A percentile compares a stretch with the other conserved stretches of the same genome.
These are phyloP conservation scores for Bolboschoenoplectus hybrid DNA, from an alignment of 202 grass and related monocot genomes.

Conservation along the genomic window DNA sequence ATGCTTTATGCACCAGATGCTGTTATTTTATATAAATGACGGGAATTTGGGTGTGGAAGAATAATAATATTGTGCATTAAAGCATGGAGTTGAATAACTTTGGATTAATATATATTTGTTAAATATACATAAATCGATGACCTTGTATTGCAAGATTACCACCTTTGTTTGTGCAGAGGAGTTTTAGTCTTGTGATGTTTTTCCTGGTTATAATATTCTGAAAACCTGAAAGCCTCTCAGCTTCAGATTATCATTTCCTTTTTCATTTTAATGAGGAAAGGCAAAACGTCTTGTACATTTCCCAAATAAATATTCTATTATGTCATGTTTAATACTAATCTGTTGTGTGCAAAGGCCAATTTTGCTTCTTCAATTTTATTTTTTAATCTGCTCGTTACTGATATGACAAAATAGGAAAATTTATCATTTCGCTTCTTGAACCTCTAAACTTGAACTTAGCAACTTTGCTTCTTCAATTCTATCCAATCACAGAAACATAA, in stretches of 20 bases:
- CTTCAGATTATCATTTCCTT: neutral
- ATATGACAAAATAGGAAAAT: too few species aligned
- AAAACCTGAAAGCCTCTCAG: neutral
- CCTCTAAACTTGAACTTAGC: too few species aligned
- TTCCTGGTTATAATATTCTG: neutral
- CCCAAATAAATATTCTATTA: neutral
- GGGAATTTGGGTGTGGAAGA: neutral
- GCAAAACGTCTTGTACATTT: neutral
- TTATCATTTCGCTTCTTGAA: too few species aligned
- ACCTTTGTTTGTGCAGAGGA: neutral
- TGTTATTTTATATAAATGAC: constrained; percentile 18
- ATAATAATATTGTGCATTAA: constrained; percentile 10
- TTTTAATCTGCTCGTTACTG: too few species aligned
- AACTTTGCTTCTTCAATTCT: too few species aligned
- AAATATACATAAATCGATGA: neutral
- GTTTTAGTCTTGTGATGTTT: neutral
- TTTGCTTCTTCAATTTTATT: too few species aligned
- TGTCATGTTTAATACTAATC: too few species aligned
- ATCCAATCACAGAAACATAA: too few species aligned
- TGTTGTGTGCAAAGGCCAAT: too few species aligned
- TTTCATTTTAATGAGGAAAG: neutral
- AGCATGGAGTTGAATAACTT: neutral
- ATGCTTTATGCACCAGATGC: constrained; percentile 28
- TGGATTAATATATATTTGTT: constrained; percentile 1
- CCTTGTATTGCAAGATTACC: constrained; percentile 2